Evolutionary conservation across 73 alveolate species (phyloP).

Genomic region (Uronychia binucleata): DNA sequence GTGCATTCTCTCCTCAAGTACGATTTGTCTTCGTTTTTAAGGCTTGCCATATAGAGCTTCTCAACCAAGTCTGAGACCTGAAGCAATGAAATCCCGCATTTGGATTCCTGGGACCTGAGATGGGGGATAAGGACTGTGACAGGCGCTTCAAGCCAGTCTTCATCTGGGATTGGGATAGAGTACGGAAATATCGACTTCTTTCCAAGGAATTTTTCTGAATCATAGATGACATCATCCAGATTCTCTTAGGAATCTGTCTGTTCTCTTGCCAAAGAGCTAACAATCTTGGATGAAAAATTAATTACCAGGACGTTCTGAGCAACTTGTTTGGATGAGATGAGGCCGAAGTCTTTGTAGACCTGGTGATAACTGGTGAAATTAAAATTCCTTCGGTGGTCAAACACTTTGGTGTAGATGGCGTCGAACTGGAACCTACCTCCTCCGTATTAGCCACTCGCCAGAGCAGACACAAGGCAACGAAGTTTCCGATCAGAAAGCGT

Average conservation of each 20-base stretch:
- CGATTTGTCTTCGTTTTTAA: not conserved
- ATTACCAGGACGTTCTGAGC: not conserved
- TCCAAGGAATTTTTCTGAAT: not conserved
- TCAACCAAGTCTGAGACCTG: not conserved
- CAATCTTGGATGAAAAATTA: not conserved
- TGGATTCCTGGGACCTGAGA: not conserved
- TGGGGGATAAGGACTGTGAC: not conserved
- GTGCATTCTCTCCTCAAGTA: not conserved
- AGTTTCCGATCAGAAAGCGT: not conserved
- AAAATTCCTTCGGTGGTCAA: not conserved
- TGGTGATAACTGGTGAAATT: not conserved
- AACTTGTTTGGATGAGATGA: not conserved
- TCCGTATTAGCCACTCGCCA: not conserved
- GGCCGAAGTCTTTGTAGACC: not conserved
- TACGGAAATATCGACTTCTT: not conserved
- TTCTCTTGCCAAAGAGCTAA: not conserved
- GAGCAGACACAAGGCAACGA: not conserved
- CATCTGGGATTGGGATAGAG: not conserved
- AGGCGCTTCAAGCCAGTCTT: not conserved
- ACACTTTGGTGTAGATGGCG: not conserved
- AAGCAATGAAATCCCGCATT: not conserved
- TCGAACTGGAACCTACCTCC: not conserved
- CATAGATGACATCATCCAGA: not conserved
- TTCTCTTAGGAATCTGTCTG: not conserved
- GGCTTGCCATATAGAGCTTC: not conserved